Evolutionary conservation across 2,329 filamentous ascomycete genomes (phyloP).

Genomic region (Trichoderma cornu-damae): DNA sequence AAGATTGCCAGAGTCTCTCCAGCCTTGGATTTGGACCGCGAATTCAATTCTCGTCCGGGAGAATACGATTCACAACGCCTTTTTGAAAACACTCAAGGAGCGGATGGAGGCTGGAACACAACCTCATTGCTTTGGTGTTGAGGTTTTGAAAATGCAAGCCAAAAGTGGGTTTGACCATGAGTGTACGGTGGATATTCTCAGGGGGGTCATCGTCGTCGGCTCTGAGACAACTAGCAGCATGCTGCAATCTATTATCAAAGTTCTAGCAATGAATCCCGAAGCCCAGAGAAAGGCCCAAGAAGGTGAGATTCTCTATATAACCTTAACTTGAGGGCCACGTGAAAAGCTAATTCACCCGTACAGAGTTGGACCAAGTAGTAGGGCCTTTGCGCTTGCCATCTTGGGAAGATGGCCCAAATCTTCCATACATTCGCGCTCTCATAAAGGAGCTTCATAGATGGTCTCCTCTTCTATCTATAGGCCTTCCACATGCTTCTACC

Average conservation of each 20-base stretch:
- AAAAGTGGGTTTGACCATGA: not conserved
- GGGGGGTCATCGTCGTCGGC: not conserved
- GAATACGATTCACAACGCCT: not conserved
- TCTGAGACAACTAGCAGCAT: constrained; percentile 15
- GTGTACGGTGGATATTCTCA: not conserved
- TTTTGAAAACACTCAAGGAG: not conserved
- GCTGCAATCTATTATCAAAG: constrained; percentile 11
- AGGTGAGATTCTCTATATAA: not conserved
- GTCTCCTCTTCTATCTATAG: not conserved
- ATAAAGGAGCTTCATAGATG: constrained; percentile 27
- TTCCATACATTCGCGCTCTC: constrained; percentile 39
- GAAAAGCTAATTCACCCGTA: not conserved
- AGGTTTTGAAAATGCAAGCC: not conserved
- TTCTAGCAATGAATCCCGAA: constrained; percentile 1
- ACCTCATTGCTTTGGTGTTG: constrained; percentile 4
- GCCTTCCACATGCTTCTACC: not conserved
- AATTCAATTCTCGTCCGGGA: not conserved
- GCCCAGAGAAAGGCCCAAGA: not conserved
- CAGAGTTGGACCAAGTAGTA: constrained; percentile 41
- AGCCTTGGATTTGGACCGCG: constrained; percentile 15
- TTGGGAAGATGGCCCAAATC: constrained; percentile 37
- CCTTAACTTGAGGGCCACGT: too few species aligned
- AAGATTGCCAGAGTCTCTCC: constrained; percentile 7
- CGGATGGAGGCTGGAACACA: constrained; percentile 1
- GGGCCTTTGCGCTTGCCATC: constrained; percentile 40